Conservation (phyloP, 257 asterid genomes). For the Solanum paucissectum region DNA sequence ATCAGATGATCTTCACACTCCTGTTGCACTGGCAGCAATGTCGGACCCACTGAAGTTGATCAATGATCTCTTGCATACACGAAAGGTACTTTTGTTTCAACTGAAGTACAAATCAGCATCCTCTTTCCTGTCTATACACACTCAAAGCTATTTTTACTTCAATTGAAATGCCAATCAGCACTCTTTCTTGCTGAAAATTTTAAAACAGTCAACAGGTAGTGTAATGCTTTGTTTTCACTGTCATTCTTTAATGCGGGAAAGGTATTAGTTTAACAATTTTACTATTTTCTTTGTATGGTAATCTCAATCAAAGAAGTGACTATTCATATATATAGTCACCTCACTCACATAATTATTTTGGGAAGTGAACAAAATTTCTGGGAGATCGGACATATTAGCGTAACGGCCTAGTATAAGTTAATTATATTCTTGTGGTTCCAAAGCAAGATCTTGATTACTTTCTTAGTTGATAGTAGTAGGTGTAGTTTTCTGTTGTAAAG, state of each 20-base stretch:
- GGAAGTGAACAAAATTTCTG: not conserved
- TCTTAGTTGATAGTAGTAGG: not conserved
- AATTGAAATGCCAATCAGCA: not conserved
- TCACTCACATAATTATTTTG: not conserved
- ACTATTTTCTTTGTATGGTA: not conserved
- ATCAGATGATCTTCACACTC: constrained; percentile 90
- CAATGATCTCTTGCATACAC: constrained; percentile 85
- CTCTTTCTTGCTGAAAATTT: not conserved
- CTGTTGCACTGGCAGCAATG: constrained; percentile 82
- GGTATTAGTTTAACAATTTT: not conserved
- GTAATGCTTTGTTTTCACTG: not conserved
- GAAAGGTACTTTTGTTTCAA: constrained; percentile 45
- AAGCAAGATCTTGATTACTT: not conserved
- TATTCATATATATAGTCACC: not conserved
- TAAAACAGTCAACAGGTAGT: not conserved
- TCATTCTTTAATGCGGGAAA: not conserved
- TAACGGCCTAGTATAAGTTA: not conserved
- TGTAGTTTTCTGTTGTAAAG: not conserved
- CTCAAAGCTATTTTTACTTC: not conserved
- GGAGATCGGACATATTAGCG: not conserved
- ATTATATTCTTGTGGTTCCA: not conserved
- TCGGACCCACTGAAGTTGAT: constrained; percentile 81
- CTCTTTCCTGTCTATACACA: not conserved
- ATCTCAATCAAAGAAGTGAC: not conserved
- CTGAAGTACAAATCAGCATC: not conserved